phyloP scores from a whole-genome alignment of 768 basidiomycete species.

The Mrakia frigida region DNA sequence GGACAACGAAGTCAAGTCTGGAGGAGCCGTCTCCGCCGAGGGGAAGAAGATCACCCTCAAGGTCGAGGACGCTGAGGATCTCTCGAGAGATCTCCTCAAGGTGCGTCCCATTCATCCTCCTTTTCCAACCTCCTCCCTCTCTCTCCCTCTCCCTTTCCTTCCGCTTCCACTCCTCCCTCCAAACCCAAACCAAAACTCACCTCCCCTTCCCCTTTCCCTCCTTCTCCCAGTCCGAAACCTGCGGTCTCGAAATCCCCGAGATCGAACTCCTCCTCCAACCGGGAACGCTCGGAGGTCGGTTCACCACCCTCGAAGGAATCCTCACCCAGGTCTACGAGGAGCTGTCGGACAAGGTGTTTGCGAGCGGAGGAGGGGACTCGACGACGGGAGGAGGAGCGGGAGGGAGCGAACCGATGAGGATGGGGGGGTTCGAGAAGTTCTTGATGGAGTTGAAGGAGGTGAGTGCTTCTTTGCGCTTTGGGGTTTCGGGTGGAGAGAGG shows the following conservation, averaged over 20 bases:
- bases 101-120: conserved; percentile 45
- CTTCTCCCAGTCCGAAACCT: conserved; percentile 72
- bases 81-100: conserved; percentile 89
- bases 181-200: no score
- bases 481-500: not conserved
- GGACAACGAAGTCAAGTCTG: conserved; percentile 96
- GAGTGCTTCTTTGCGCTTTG: not conserved
- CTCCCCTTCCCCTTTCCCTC: not conserved
- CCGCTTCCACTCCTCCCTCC: no score
- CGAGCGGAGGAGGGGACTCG: conserved; percentile 52
- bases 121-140: not conserved
- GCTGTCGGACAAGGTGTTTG: conserved; percentile 78
- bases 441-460: conserved; percentile 49
- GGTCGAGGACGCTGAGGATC: conserved; percentile 86
- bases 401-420: conserved; percentile 68
- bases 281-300: conserved; percentile 92
- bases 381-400: conserved; percentile 46
- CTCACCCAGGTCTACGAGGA: conserved; percentile 93
- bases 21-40: conserved; percentile 75
- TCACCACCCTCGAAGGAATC: conserved; percentile 95
- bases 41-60: conserved; percentile 83
- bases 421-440: conserved; percentile 64
- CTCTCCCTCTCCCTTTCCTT: not conserved
- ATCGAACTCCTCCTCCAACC: conserved; percentile 86
- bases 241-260: conserved; percentile 83